These are phyloP conservation scores for Pichia pseudocactophila DNA, from an alignment of 805 yeast species.

Conservation along the genomic window DNA sequence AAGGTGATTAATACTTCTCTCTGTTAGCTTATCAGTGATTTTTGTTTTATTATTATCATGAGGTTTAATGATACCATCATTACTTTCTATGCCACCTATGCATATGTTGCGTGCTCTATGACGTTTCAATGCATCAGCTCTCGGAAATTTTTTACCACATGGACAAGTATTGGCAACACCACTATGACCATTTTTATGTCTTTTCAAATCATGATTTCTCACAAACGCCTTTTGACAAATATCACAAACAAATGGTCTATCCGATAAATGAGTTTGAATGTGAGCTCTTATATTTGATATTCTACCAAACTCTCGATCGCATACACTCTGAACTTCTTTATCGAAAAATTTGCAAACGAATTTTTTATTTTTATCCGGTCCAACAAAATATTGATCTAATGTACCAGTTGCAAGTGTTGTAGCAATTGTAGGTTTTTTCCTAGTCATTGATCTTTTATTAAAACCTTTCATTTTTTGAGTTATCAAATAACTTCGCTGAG, in stretches of 20 bases:
- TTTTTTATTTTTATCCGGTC: slow-evolving; percentile 63
- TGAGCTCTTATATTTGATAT: slow-evolving; percentile 91
- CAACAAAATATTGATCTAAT: slow-evolving; percentile 72
- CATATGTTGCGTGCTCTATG: slow-evolving; percentile 78
- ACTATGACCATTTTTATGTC: slow-evolving; percentile 83
- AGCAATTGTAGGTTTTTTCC: slow-evolving; percentile 41
- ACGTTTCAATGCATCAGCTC: slow-evolving; percentile 80
- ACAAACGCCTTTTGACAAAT: slow-evolving; percentile 82
- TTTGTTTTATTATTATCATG: slow-evolving; percentile 2
- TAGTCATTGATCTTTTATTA: slow-evolving; percentile 38
- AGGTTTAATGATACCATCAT: slow-evolving; percentile 19
- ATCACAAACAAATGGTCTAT: slow-evolving; percentile 80
- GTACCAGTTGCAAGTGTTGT: slow-evolving; percentile 85
- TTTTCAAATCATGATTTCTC: slow-evolving; percentile 85
- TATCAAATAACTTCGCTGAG: slow-evolving; percentile 22
- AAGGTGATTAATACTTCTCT: background rate
- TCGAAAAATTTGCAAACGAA: slow-evolving; percentile 57
- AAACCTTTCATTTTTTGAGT: slow-evolving; percentile 25
- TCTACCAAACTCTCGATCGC: slow-evolving; percentile 79
- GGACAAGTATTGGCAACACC: slow-evolving; percentile 68
- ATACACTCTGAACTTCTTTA: slow-evolving; percentile 34
- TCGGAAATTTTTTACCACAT: slow-evolving; percentile 89
- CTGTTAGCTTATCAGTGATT: background rate
- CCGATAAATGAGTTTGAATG: slow-evolving; percentile 92
- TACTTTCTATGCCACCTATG: slow-evolving; percentile 51